Base-by-base conservation (phyloP, 2,329 filamentous ascomycete species). In the Hypoxylon sp. region DNA sequence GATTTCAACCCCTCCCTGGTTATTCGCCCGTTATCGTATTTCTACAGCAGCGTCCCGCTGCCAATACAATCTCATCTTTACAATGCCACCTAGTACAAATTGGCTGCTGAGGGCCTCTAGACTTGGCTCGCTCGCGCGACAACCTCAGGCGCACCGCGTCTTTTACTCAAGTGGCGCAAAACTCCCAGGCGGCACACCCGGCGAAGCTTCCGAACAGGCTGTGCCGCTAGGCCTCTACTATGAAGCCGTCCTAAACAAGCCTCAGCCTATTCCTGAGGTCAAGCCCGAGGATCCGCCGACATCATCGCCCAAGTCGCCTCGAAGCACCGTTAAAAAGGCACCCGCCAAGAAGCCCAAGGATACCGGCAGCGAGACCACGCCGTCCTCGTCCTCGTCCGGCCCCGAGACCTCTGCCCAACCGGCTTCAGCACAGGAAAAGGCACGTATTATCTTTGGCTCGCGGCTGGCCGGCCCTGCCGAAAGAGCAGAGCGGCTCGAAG, bases 391-490 rank as follows among this genome's bases (percentile, higher is more conserved):
- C 7, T 62, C 68, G 17, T 70, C 74, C 5, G 60, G 29, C 67
- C 68, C 75, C 27, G 66, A 67, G 13, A 77, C 78, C 2, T 77
- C 65, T 10, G 45, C 62, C 24, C 27, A 77, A 50, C 78, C 80
- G 2, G 74, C 79, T 15, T 80, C 80, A 46, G 79, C 77, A 13
- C 71, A 86, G 65, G 80, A 85, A 51, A 82, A 80, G 33, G 79
- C 85, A 18, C 79, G 86, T 40, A 85, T 96, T 68, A 83, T 97
- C 26, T 97, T 99, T 70, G 92, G 92, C 17, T 90, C 90, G 6
- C 85, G 88, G 7, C 82, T 95, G 11, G 86, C 88, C 20, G 90
- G 89, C 0, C 90, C 92, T 1, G 83, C 83, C 31, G 88, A 92
- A 69, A 82, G 89, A 35, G 82, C 83, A 61, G 83, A 86, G 58